Evolutionary conservation across 768 basidiomycete genomes (phyloP).

Genomic region (Mycena haematopus): DNA sequence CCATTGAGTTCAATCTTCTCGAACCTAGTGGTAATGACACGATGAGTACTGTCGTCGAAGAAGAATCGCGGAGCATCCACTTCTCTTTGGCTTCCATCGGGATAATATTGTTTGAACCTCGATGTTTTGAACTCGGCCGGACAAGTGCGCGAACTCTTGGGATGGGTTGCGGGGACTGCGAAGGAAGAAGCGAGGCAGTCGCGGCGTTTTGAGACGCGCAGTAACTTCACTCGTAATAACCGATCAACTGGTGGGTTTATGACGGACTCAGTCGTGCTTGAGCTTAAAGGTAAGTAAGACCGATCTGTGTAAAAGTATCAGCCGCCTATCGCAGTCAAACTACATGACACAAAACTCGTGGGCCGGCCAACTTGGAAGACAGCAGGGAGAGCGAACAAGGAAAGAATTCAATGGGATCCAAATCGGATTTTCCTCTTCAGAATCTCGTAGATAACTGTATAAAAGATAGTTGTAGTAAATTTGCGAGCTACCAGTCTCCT

Average conservation of each 20-base stretch:
- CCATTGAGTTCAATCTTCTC: constrained; percentile 23
- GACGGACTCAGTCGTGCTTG: not conserved
- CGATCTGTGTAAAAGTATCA: not conserved
- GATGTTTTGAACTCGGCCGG: not conserved
- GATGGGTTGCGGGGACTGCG: not conserved
- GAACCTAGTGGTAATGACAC: constrained; percentile 8
- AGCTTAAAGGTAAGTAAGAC: not conserved
- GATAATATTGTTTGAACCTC: constrained; percentile 1
- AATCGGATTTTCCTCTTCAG: too few relatives aligned
- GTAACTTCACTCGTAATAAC: constrained; percentile 2
- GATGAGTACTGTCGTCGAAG: not conserved
- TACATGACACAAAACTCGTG: too few relatives aligned
- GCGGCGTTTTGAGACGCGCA: constrained; percentile 3
- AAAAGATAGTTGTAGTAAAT: too few relatives aligned
- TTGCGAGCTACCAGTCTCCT: too few relatives aligned
- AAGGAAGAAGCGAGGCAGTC: constrained; percentile 3
- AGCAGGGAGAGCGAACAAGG: too few relatives aligned
- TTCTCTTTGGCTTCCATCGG: constrained; percentile 12
- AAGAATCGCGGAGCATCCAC: constrained; percentile 1
- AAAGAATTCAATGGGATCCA: too few relatives aligned
- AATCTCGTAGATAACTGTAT: too few relatives aligned
- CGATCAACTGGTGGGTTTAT: constrained; percentile 3
- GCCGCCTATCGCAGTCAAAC: too few relatives aligned
- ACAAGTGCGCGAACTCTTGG: not conserved
- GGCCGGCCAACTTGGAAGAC: too few relatives aligned